phyloP scores from a whole-genome alignment of 805 yeast species.

The Metschnikowia anglica region DNA sequence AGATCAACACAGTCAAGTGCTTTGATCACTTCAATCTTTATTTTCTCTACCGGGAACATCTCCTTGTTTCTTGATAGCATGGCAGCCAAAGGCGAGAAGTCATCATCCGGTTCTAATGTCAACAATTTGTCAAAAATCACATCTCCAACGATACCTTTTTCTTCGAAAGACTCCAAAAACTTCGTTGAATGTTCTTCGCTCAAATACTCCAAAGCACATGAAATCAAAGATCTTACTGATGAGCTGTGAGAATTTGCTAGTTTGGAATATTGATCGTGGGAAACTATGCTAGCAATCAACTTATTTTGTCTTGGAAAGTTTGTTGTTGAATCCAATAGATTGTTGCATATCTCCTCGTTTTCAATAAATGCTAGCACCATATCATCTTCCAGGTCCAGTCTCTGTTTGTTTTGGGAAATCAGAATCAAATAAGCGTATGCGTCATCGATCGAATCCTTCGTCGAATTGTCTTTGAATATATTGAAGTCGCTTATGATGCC shows the following conservation, averaged over 20 bases:
- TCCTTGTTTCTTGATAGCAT: conserved; percentile 7
- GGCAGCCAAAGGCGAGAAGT: conserved; percentile 17
- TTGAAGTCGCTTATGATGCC: conserved; percentile 4
- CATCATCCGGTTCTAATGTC: conserved; percentile 7
- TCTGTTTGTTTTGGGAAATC: conserved; percentile 26
- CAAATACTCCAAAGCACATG: conserved; percentile 20
- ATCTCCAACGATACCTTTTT: conserved; percentile 9
- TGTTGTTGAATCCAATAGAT: conserved; percentile 16
- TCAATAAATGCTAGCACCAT: conserved; percentile 22
- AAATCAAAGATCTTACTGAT: neutral
- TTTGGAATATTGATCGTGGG: conserved; percentile 1
- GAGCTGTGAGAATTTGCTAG: neutral
- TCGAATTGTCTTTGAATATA: neutral
- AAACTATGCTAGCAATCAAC: conserved; percentile 18
- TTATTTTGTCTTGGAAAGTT: conserved; percentile 13
- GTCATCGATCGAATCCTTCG: conserved; percentile 19
- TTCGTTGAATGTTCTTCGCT: conserved; percentile 8
- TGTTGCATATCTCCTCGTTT: conserved; percentile 20
- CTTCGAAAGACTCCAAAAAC: conserved; percentile 17
- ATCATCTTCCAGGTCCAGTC: conserved; percentile 23
- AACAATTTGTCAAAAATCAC: conserved; percentile 18
- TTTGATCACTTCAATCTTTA: conserved; percentile 23
- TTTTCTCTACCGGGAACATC: conserved; percentile 23
- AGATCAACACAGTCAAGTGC: conserved; percentile 18
- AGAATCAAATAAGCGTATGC: conserved; percentile 32